Base-by-base conservation (phyloP, 2,329 filamentous ascomycete species). In the Paraphaeosphaeria sporulosa region DNA sequence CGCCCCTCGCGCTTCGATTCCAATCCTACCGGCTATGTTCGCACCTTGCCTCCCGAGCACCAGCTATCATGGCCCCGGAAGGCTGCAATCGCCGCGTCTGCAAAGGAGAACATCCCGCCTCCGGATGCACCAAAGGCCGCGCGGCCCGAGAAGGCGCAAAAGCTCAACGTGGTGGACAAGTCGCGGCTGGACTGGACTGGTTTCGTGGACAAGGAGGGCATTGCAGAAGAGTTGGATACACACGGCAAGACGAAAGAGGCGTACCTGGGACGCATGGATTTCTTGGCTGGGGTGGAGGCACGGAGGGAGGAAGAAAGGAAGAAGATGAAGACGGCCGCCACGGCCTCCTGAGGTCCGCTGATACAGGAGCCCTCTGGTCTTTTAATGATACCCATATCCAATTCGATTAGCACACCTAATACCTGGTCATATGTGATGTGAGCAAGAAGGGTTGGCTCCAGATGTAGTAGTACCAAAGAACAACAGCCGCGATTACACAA, bases 91-190 rank as follows among this genome's bases (percentile, higher is more conserved):
- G 34, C 62, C 4, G 43, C 55, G 13, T 46, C 60, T 12, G 46
- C 52, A 12, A 48, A 36, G 0, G 66, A 69, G 40, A 62, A 66
- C 40, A 52, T 69, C 59, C 55, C 73, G 0, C 57, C 63, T 3
- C 36, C 62, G 4, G 66, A 67, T 17, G 55, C 56, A 12, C 59
- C 60, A 4, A 67, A 65, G 21, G 25, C 49, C 13, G 57, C 61
- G 19, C 68, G 64, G 27, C 62, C 61, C 62, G 80, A 71, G 67
- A 83, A 76, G 78, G 84, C 68, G 23, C 84, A 85, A 59, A 89
- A 88, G 69, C 83, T 90, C 77, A 89, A 88, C 65, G 88, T 87
- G 0, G 86, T 90, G 52, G 86, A 89, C 75, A 90, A 89, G 75
- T 88, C 85, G 32, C 83, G 86, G 55, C 78, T 89, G 68, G 87